These are phyloP conservation scores for Gossypium laxum DNA, from an alignment of 441 rosid species.

Conservation along the genomic window DNA sequence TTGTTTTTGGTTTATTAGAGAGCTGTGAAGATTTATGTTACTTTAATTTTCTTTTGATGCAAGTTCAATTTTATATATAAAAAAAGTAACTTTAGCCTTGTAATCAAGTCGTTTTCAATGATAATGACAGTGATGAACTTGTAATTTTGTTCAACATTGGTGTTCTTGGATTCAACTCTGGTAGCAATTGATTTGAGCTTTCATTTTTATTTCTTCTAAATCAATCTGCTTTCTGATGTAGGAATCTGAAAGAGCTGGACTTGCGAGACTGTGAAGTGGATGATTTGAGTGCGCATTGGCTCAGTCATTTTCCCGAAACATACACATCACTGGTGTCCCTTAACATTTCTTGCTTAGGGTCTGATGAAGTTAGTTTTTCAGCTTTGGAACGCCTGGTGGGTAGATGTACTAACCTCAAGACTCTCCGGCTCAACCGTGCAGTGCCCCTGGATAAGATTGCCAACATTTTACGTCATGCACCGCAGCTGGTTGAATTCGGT, in stretches of 20 bases:
- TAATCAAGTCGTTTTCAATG: slow-evolving; percentile 19
- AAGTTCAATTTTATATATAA: not conserved
- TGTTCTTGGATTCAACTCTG: not conserved
- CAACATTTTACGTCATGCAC: slow-evolving; percentile 55
- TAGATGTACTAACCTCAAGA: slow-evolving; percentile 54
- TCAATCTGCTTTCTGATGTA: slow-evolving; percentile 21
- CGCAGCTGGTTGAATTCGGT: slow-evolving; percentile 76
- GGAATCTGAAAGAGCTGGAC: slow-evolving; percentile 70
- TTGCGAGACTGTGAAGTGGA: slow-evolving; percentile 77
- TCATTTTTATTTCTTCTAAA: not conserved
- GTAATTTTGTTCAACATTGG: not conserved
- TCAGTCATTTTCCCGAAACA: slow-evolving; percentile 66
- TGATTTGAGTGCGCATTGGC: slow-evolving; percentile 76
- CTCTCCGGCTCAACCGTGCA: slow-evolving; percentile 58
- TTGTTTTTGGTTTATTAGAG: not conserved
- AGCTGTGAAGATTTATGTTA: not conserved
- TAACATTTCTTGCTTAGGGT: slow-evolving; percentile 56
- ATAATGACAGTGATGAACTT: slow-evolving; percentile 1
- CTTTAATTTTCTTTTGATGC: not conserved
- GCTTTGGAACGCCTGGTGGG: slow-evolving; percentile 69
- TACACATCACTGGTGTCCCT: slow-evolving; percentile 63
- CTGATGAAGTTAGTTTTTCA: slow-evolving; percentile 53
- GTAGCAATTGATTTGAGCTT: not conserved
- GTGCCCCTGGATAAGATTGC: slow-evolving; percentile 61
- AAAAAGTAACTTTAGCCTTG: slow-evolving; percentile 12